phyloP scores from a whole-genome alignment of 352 stramenopile genomes.

The Hyaloperonospora brassicae region DNA sequence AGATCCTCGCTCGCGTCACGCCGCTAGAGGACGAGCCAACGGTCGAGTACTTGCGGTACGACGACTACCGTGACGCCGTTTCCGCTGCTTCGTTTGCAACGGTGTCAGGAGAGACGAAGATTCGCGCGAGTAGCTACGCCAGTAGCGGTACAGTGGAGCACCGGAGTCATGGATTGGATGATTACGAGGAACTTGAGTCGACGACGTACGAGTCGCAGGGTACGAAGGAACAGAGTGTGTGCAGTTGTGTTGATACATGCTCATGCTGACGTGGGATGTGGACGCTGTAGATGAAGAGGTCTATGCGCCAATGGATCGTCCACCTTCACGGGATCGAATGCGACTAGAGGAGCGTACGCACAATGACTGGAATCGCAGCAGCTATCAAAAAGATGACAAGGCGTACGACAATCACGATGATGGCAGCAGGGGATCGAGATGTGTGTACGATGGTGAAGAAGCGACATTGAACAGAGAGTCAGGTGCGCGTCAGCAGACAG shows the following conservation, averaged over 20 bases:
- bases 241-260: background rate
- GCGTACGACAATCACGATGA: conserved; percentile 18
- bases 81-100: background rate
- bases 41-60: conserved; percentile 34
- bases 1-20: conserved; percentile 63
- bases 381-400: conserved; percentile 18
- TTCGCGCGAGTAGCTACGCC: conserved; percentile 19
- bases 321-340: conserved; percentile 16
- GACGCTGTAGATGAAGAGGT: conserved; percentile 30
- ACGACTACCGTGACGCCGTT: conserved; percentile 11
- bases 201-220: conserved; percentile 44
- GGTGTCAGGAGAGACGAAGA: conserved; percentile 9
- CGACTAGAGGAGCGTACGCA: conserved; percentile 20
- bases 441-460: conserved; percentile 22
- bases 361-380: conserved; percentile 20
- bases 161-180: conserved; percentile 19
- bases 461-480: conserved; percentile 19
- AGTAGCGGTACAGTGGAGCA: conserved; percentile 17
- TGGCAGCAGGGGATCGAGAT: conserved; percentile 11
- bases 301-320: conserved; percentile 10
- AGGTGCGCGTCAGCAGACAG: conserved; percentile 13
- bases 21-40: conserved; percentile 44
- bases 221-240: conserved; percentile 5
- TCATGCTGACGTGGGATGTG: background rate
- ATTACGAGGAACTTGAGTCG: conserved; percentile 55